Evolutionary conservation across 2,329 filamentous ascomycete species (phyloP), one percentile per base, ranked within the genome.

Genomic region (Sclerotinia subarctica): DNA sequence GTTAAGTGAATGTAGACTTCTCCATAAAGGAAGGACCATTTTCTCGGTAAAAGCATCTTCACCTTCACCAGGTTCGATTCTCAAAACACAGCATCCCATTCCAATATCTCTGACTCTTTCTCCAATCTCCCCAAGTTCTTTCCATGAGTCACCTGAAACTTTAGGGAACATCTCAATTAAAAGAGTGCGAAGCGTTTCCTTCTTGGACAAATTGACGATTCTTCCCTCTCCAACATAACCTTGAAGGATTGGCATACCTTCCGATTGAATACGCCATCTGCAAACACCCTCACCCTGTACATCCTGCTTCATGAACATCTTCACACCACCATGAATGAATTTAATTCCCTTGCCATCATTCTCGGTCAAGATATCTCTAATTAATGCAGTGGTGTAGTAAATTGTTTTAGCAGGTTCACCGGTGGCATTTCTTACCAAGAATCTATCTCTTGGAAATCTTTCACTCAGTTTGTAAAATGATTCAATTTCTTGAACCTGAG

Each of bases 271-370:
- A 58, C 95, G 88, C 95, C 95, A 99, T 69, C 90, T 87, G 82
- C 94, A 97, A 46, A 95, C 90, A 66, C 94, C 90, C 47, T 90
- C 89, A 6, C 89, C 91, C 69, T 96, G 94, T 0, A 92, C 90
- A 76, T 97, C 93, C 79, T 98, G 94, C 82, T 96, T 97, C 83
- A 98, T 95, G 78, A 96, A 99, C 93, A 98, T 98, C 81, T 96
- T 96, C 46, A 99, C 94, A 72, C 95, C 95, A 63, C 91, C 94
- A 80, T 99, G 95, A 62, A 99, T 91, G 77, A 99, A 97, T 78
- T 95, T 96, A 79, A 98, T 90, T 57, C 93, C 93, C 38, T 91
- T 89, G 54, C 93, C 92, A 79, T 97, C 93, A 78, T 99, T 99
- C 76, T 90, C 86, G 5, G 85, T 86, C 4, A 99, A 85, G 66